Evolutionary conservation across 371 early-diverging fungal genomes (phyloP), one percentile per base, ranked within the genome.

Genomic region (Vittaforma corneae): DNA sequence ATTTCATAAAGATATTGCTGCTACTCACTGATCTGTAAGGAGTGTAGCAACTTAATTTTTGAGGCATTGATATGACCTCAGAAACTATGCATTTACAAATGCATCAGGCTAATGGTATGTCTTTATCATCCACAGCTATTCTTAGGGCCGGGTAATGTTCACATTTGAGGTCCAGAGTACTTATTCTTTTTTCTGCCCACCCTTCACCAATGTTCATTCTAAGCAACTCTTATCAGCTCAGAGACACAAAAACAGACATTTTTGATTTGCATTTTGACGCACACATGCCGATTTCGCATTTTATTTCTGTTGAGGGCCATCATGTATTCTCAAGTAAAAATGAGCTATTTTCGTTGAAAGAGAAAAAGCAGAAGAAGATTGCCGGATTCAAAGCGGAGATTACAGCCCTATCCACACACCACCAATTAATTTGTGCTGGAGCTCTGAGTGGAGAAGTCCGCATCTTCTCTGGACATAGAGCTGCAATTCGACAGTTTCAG

Each of bases 171-270:
- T n/a, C n/a, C n/a, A n/a, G n/a, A n/a, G 16, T 24, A 60, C 35
- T 60, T 60, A 42, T 60, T 60, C 46, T 60, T 2, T 3, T 6
- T 5, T 16, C 34, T 14, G 1, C 9, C 33, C 14, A 9, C 20
- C 20, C 33, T 54, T 46, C 46, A 63, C 38, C 30, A 35, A 67
- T 72, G 68, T 61, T 53, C 46, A 56, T 72, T 33, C 24, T 42
- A 60, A 67, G 72, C 54, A 67, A 52, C 20, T 63, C 55, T 62
- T 72, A 57, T 65, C 45, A 63, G n/a, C 29, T 72, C 32, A 58
- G 3, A 38, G 55, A 56, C 22, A 48, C 29, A 9, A 44, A 51
- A 3, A 40, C 29, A 9, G 34, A 47, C 32, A 37, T 37, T 4
- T 72, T 67, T n/a, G n/a, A n/a, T n/a, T n/a, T n/a, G n/a, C 45